Base-by-base conservation (phyloP, 108 stramenopile species). In the Pelagomonas calceolata region DNA sequence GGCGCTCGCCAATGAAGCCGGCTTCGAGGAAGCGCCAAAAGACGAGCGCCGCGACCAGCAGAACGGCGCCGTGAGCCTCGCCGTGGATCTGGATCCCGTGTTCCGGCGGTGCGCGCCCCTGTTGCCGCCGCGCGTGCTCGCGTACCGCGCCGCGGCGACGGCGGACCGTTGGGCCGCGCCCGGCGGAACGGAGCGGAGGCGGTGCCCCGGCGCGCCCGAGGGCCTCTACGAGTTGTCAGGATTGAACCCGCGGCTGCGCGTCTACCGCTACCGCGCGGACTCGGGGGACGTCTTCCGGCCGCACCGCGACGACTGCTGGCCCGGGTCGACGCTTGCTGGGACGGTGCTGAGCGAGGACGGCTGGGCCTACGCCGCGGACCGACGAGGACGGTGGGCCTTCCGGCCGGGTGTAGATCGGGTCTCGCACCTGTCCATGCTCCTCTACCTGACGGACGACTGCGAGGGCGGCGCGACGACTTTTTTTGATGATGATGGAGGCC, bases 401-500 rank as follows among this genome's bases (percentile, higher is more conserved):
- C 51, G 51, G 51, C 51, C 7, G 7, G 51, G 34, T 32, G 34
- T 34, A 17, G 66, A 66, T 32, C 33, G 66, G 17, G 34, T 66
- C 21, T 65, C 64, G 1, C 63, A 44, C 0, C 7, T 71, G 0
- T 65, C 70, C 17, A 33, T 71, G 32, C 63, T 71, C 4, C 63
- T 71, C 63, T 71, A 71, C 63, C 45, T 71, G 18, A 71, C 64
- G 36, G 70, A 71, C 64, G 70, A 71, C 64, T 71, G 64, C 35
- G 64, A 64, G 4, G 70, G 70, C 29, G 70, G 70, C 26, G 70
- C 64, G 70, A 71, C 70, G 63, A 71, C 63, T 9, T 71, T 71
- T 64, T 71, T 65, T 36, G 51, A 60, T 26, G 51, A 60, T 3
- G 51, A 60, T 26, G 51, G 51, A 3, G 1, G 3, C 7, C 21